phyloP scores from a whole-genome alignment of 2,329 filamentous ascomycete species.

The Simplicillium sp. region DNA sequence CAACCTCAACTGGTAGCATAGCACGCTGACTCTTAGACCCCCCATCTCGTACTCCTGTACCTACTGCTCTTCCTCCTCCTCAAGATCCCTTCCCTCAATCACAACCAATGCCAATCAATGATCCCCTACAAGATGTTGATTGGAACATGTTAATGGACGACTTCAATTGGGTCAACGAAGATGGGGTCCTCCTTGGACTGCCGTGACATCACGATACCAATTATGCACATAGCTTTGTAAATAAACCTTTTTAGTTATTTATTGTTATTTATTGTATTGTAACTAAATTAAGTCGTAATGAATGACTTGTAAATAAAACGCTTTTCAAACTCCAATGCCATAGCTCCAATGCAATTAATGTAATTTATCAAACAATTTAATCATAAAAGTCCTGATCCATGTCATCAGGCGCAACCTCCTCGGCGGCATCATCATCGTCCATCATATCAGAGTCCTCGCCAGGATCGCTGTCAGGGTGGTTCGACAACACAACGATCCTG shows the following conservation, averaged over 20 bases:
- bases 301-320: not conserved
- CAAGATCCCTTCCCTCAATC: constrained; percentile 6
- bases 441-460: constrained; percentile 64
- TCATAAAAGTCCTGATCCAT: constrained; percentile 51
- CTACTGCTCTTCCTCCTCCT: not conserved
- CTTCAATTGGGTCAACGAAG: constrained; percentile 32
- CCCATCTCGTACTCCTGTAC: not conserved
- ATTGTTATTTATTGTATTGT: not conserved
- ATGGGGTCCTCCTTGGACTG: constrained; percentile 19
- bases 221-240: too few species aligned
- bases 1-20: too few species aligned
- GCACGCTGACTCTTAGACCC: too few species aligned
- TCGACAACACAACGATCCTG: constrained; percentile 71
- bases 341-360: too few species aligned
- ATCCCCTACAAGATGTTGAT: constrained; percentile 34
- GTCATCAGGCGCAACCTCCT: constrained; percentile 53
- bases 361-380: constrained; percentile 12
- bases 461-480: constrained; percentile 58
- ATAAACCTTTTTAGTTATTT: not conserved
- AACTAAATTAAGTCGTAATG: too few species aligned
- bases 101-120: constrained; percentile 14
- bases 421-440: constrained; percentile 62
- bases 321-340: constrained; percentile 6
- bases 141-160: constrained; percentile 42
- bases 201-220: constrained; percentile 8